Evolutionary conservation across 2,329 filamentous ascomycete genomes (phyloP), one percentile per base, ranked within the genome.

Genomic region (Xylaria digitata): DNA sequence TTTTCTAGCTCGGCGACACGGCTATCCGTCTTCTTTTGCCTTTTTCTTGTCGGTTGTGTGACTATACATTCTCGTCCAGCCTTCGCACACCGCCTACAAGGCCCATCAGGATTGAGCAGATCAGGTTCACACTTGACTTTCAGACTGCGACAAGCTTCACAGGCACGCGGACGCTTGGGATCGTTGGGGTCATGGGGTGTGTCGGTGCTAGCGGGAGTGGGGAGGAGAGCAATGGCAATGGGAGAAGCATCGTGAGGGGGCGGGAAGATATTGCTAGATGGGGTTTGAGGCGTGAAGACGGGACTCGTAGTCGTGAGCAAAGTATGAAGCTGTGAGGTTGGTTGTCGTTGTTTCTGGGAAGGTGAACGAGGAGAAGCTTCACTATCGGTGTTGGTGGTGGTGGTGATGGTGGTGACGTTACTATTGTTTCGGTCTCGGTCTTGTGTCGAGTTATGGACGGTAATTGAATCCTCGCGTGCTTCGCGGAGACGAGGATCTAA

Each of bases 11-110:
- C 94, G 8, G 93, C 91, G 13, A 97, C 94, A 58, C 93, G 86
- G 71, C 89, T 95, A 77, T 97, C 94, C 61, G 92, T 94, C 84
- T 97, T 97, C 83, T 95, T 97, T 82, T 95, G 92, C 50, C 94
- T 86, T 80, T 96, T 97, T 46, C 93, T 78, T 34, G 84, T 87
- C 15, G 86, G 92, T 69, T 89, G 87, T 0, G 93, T 96, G 68
- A 94, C 90, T 46, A 94, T 82, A 76, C 94, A 97, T 69, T 84
- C 84, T 43, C 93, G 84, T n/a, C 89, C 88, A 2, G 93, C 92
- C 80, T 96, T 97, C 57, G 87, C 86, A 78, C 94, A 97, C 70
- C 94, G 87, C 77, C 87, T 89, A 78, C 91, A 93, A 3, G 90
- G 85, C 4, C 88, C 88, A 26, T 90, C 86, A 3, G 82, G 82